Conservation (phyloP, 108 stramenopile genomes). For the Discostella stelligeroides region DNA sequence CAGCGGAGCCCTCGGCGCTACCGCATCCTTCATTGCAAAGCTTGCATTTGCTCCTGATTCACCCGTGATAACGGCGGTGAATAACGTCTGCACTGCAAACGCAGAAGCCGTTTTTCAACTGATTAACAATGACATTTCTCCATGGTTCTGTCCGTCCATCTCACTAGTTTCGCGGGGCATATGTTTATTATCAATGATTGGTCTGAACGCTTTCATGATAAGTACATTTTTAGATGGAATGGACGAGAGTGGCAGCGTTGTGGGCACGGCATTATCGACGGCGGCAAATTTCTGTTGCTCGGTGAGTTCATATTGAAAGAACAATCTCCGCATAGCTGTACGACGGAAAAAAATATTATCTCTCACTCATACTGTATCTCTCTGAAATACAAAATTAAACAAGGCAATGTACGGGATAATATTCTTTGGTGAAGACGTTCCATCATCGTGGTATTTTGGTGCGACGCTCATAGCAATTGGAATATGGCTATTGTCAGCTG, state of each 20-base stretch:
- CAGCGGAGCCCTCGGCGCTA: constrained; percentile 62
- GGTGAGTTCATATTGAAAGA: constrained; percentile 23
- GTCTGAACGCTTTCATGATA: constrained; percentile 71
- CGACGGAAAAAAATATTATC: not conserved
- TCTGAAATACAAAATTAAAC: not conserved
- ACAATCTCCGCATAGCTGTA: not conserved
- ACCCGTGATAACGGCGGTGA: constrained; percentile 22
- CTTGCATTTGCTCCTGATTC: constrained; percentile 55
- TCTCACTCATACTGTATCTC: not conserved
- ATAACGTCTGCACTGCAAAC: constrained; percentile 18
- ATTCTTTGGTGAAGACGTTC: constrained; percentile 45
- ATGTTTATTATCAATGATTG: constrained; percentile 63
- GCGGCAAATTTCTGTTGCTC: constrained; percentile 73
- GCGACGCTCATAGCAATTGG: constrained; percentile 40
- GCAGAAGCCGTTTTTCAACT: not conserved
- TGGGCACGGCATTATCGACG: constrained; percentile 68
- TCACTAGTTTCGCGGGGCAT: constrained; percentile 44
- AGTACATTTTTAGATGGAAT: constrained; percentile 78
- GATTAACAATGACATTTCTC: not conserved
- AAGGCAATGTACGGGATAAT: constrained; percentile 48
- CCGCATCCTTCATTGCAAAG: constrained; percentile 71
- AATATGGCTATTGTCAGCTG: constrained; percentile 43
- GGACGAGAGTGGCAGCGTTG: constrained; percentile 77
- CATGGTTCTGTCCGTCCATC: constrained; percentile 27
- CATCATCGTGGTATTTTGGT: constrained; percentile 45